These are phyloP conservation scores for Acacia concinna DNA, from an alignment of 331 rosid genomes.

Conservation along the genomic window DNA sequence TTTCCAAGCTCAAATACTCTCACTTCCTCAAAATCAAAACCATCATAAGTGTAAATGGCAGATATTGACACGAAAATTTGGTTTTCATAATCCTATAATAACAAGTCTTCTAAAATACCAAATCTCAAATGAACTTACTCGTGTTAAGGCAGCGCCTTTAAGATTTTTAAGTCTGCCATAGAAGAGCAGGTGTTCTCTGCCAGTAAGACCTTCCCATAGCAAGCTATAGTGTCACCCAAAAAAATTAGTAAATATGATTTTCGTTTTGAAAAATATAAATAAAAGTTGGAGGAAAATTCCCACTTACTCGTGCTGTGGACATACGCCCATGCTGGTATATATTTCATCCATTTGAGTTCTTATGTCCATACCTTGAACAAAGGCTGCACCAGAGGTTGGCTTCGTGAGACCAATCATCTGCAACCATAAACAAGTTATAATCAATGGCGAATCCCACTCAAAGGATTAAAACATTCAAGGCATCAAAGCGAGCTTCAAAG, in stretches of 20 bases:
- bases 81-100: background rate
- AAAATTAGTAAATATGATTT: background rate
- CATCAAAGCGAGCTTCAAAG: background rate
- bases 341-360: constrained; percentile 63
- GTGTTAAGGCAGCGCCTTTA: constrained; percentile 43
- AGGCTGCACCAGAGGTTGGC: constrained; percentile 80
- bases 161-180: constrained; percentile 74
- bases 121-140: constrained; percentile 40
- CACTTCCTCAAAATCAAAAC: background rate
- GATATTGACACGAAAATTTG: background rate
- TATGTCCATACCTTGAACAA: constrained; percentile 78
- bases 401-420: constrained; percentile 95
- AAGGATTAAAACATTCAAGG: background rate
- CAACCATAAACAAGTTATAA: background rate
- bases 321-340: constrained; percentile 93
- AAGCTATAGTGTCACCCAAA: constrained; percentile 38
- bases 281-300: background rate
- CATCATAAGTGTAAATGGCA: background rate
- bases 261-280: background rate
- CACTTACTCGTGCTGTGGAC: constrained; percentile 93
- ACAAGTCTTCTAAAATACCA: background rate
- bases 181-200: constrained; percentile 69
- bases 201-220: constrained; percentile 60
- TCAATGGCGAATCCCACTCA: background rate
- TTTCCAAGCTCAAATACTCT: background rate